phyloP scores from a whole-genome alignment of 345 rosid species.

The Zanthoxylum bungeanum region DNA sequence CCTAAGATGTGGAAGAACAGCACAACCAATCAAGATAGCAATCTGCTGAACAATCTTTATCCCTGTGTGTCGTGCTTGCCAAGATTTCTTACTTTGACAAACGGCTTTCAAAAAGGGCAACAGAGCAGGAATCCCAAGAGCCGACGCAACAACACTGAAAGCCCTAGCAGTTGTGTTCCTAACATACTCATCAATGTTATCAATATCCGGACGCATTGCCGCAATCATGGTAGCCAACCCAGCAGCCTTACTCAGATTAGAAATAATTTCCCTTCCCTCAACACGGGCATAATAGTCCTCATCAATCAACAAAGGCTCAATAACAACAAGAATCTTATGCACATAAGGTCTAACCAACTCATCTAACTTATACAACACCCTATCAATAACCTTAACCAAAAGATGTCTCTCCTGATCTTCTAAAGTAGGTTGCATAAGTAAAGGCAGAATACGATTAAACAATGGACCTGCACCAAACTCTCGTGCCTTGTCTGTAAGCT shows the following conservation, averaged over 20 bases:
- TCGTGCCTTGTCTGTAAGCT: constrained; percentile 95
- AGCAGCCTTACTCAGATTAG: constrained; percentile 97
- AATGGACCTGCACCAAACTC: constrained; percentile 98
- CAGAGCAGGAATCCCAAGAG: constrained; percentile 93
- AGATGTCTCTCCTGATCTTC: constrained; percentile 99
- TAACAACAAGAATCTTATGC: constrained; percentile 98
- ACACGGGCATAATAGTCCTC: constrained; percentile 99
- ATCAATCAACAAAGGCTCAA: constrained; percentile 96
- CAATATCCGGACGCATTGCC: constrained; percentile 99
- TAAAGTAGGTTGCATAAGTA: constrained; percentile 97
- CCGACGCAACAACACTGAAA: constrained; percentile 99
- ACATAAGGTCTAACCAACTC: constrained; percentile 96
- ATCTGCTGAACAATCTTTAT: constrained; percentile 99
- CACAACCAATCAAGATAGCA: constrained; percentile 96
- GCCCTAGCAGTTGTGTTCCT: constrained; percentile 99
- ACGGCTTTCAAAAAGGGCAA: constrained; percentile 95
- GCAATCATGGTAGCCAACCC: constrained; percentile 99
- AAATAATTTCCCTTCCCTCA: constrained; percentile 97
- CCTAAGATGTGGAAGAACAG: constrained; percentile 91
- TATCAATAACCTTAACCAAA: constrained; percentile 93
- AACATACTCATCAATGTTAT: constrained; percentile 95
- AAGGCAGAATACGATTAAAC: constrained; percentile 79
- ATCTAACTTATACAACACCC: constrained; percentile 89
- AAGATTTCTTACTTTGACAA: constrained; percentile 98
- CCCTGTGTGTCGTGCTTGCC: constrained; percentile 99